Evolutionary conservation across 495 filamentous ascomycete genomes (phyloP).

Genomic region (Mycothermus thermophilus): DNA sequence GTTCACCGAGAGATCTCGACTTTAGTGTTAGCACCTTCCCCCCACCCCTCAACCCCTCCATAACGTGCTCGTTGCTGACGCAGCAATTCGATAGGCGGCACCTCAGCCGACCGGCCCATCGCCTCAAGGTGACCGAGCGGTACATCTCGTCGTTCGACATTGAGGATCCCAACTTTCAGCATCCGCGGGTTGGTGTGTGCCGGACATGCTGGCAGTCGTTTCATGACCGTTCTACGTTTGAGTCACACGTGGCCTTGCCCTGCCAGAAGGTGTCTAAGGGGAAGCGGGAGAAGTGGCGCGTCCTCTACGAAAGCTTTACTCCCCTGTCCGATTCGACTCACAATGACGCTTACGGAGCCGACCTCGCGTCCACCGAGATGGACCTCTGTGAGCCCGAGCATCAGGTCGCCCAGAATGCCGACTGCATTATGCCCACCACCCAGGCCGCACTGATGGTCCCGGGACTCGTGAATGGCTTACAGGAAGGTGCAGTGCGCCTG

Average conservation of each 20-base stretch:
- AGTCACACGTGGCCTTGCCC: conserved; percentile 7
- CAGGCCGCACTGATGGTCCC: no score
- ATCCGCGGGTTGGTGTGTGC: conserved; percentile 19
- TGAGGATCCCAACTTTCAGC: conserved; percentile 12
- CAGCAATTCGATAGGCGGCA: conserved; percentile 14
- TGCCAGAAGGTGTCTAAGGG: conserved; percentile 23
- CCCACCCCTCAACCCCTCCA: no score
- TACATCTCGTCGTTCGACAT: conserved; percentile 21
- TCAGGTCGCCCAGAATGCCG: no score
- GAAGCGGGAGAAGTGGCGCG: conserved; percentile 22
- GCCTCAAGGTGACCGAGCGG: conserved; percentile 15
- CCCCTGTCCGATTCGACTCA: no score
- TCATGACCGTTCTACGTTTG: conserved; percentile 10
- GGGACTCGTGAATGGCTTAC: no score
- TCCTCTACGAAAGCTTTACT: conserved; percentile 19
- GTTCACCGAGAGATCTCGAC: conserved; percentile 24
- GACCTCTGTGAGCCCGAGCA: no score
- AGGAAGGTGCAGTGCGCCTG: not conserved
- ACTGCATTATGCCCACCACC: no score
- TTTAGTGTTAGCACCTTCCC: conserved; percentile 16
- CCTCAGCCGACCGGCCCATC: conserved; percentile 18
- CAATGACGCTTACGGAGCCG: no score
- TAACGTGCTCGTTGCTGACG: conserved; percentile 1
- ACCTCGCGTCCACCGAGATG: no score
- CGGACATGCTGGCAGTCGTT: conserved; percentile 19